Evolutionary conservation across 2,329 filamentous ascomycete genomes (phyloP), one percentile per base, ranked within the genome.

Genomic region (Fusarium torulosum): DNA sequence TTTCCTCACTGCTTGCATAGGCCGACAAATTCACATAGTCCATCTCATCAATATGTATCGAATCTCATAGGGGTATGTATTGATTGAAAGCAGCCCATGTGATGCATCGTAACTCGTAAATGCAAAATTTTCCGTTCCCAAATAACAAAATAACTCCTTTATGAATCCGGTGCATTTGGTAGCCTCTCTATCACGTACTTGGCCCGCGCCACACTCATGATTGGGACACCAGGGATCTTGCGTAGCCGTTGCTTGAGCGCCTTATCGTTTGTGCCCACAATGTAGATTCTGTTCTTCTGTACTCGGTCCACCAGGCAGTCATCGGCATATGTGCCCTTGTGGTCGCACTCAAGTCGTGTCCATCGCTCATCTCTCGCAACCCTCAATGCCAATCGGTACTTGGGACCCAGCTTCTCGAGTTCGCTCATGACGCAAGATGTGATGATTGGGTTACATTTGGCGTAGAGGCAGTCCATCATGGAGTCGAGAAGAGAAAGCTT

Each of bases 141-240:
- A 62, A 53, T 27, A 47, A 23, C 17, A 43, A 59, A 59, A 20
- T 49, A 53, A 31, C 43, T 49, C 45, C 53, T 45, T 44, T 75
- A 76, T 69, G 72, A 79, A 47, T 94, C 90, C 33, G 92, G 92
- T 37, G 92, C 93, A 79, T 94, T 92, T 7, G 94, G 94, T 66
- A 97, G 80, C 73, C 94, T 88, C 84, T 98, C 96, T 75, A 99
- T 96, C 46, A 95, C 90, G 79, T 97, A 98, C 80, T 97, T 97
- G 44, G 92, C 93, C 74, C 92, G 87, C 7, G 91, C 92, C 27
- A 96, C 93, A 74, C 90, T 93, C 84, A 97, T 86, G 72, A 92
- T 88, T 25, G 90, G 90, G 58, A 91, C 89, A 78, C 85, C 84
- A 40, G 81, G 79, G 42, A 84, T 78, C 82, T 97, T 97, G 66